Base-by-base conservation (phyloP, 805 yeast genomes). In the Candida coleopterorum region DNA sequence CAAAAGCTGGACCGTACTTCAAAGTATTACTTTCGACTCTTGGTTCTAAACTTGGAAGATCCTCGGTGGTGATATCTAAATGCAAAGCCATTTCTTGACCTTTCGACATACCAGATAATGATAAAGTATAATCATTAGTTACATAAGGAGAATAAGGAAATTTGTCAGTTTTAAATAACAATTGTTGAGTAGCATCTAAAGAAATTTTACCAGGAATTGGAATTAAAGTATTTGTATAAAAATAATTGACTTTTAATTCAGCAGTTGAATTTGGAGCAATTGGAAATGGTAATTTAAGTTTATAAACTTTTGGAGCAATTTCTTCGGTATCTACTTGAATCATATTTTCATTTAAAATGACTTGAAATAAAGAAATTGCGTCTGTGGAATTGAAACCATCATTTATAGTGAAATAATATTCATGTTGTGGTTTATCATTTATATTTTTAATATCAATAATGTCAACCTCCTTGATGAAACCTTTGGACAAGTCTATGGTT, bases 141-240 rank as follows among this genome's bases (percentile, higher is more conserved):
- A 53, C 50, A 60, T 90, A 89, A 2, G 83, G 71, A 27, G 84
- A 71, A 42, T 72, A 61, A 16, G 83, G 78, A 41, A 70, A 70
- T 53, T 77, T 77, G 48, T 72, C 60, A 24, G 81, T 72, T 30
- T 64, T 58, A 44, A 77, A 61, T 28, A 77, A 58, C 38, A 90
- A 53, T 21, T 67, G 60, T 65, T 89, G 97, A 23, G 60, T 60
- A 17, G 75, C 85, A 8, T 61, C 64, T 64, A 89, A 69, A 12
- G 60, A 67, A 28, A 83, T 75, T 42, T 68, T 61, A 35, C 68
- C 71, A 1, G 97, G 97, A 35, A 73, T 55, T 28, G 97, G 86
- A 35, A 47, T 42, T 32, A 80, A 49, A 24, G 62, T 55, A 39
- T 70, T 64, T 22, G 75, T 67, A 39, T 73, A 62, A 2, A 76